These are phyloP conservation scores for Petrea volubilis DNA, from an alignment of 257 asterid genomes.

Conservation along the genomic window DNA sequence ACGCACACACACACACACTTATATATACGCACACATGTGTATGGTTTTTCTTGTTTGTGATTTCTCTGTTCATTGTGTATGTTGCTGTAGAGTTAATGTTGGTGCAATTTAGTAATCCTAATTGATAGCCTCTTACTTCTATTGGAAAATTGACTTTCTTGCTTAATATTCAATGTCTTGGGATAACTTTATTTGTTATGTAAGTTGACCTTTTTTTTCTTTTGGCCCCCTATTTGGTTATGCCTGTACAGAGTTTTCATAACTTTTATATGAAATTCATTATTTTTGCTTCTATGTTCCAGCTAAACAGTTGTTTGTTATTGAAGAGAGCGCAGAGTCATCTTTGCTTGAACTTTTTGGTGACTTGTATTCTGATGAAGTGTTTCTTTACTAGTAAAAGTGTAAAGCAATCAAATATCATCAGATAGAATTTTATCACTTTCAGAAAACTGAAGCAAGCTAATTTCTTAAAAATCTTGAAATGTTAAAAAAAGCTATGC, in stretches of 20 bases:
- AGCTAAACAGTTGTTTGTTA: conserved; percentile 29
- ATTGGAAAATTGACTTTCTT: conserved; percentile 13
- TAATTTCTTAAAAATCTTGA: conserved; percentile 2
- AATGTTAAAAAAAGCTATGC: background rate
- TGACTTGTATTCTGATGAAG: conserved; percentile 38
- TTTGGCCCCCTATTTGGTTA: conserved; percentile 14
- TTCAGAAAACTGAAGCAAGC: background rate
- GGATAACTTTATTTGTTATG: conserved; percentile 1
- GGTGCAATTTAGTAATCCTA: conserved; percentile 6
- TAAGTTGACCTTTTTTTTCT: background rate
- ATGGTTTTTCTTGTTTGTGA: background rate
- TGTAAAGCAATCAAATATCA: conserved; percentile 1
- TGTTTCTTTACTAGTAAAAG: conserved; percentile 20
- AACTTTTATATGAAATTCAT: no score
- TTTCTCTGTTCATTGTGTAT: background rate
- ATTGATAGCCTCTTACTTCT: background rate
- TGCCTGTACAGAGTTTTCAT: background rate
- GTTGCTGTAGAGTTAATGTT: background rate
- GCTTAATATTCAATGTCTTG: background rate
- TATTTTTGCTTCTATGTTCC: conserved; percentile 6
- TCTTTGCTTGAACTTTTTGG: conserved; percentile 41
- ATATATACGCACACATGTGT: no score
- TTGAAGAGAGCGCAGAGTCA: conserved; percentile 37
- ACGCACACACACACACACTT: no score
- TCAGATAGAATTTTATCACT: conserved; percentile 9